Evolutionary conservation across 768 basidiomycete species (phyloP), one percentile per base, ranked within the genome.

Genomic region (Leccinum boreale): DNA sequence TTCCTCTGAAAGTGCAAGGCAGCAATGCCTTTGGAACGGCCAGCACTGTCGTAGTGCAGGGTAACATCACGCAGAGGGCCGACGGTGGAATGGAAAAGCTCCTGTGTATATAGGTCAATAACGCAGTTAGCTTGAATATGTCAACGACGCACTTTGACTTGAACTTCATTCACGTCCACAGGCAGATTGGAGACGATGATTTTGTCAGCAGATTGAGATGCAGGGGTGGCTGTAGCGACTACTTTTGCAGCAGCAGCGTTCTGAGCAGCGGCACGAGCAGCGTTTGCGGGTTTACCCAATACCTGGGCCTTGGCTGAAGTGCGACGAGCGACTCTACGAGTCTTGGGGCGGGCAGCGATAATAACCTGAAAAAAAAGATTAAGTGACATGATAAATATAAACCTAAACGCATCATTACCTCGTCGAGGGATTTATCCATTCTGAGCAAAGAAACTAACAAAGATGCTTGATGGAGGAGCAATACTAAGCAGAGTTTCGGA

Each of bases 161-260:
- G 93, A 19, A 80, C 75, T 71, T 98, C 95, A 63, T 93, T 96
- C 53, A 99, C 96, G 68, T 99, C 96, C 7, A 73, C 69, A 35
- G 96, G 96, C 48, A 99, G 85, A 72, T 95, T 95, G 62, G 90
- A 93, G 56, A 99, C 92, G 67, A 98, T 92, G 64, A 98, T 95
- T 78, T 98, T 98, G 72, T 91, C 87, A 2, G 92, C 80, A 1
- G 70, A 58, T n/a, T 70, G 71, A 35, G 72, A 55, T 5, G 77
- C 70, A 51, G 81, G 74, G 24, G 73, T 65, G 21, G 79, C 60
- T 10, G 80, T 65, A 10, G 73, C 67, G 35, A 78, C 77, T 36
- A 79, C 68, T 60, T 78, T 77, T 8, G 75, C 63, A 19, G 75
- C 76, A 46, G 76, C 70, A 2, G 67, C 69, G 17, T 76, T 81